Base-by-base conservation (phyloP, 345 rosid genomes). In the Populus nigra region DNA sequence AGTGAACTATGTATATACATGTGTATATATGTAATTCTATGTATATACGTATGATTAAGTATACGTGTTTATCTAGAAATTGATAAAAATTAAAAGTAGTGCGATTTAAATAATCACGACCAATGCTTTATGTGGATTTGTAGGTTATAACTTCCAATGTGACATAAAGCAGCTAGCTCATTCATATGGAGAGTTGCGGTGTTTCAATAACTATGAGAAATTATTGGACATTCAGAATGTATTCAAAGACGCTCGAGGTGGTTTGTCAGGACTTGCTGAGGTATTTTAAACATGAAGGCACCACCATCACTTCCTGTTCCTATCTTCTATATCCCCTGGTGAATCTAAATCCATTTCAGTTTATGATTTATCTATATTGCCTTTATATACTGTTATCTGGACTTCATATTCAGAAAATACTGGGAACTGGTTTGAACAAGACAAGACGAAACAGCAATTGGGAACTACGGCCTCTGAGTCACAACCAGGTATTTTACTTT, bases 391-490 rank as follows among this genome's bases (percentile, higher is more conserved):
- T 72, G 17, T 73, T 68, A 23, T 63, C 23, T 67, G 20, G 39
- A 65, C 74, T 68, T 65, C 41, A 49, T 57, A 65, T 77, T 23
- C 74, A 95, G 98, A 92, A 91, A 92, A 87, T 95, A 82, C 80
- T 93, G 80, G 99, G 99, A 79, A 96, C 82, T 27, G 89, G 96
- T 79, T 84, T 96, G 87, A 96, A 92, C 84, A 96, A 96, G 86
- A 91, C 96, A 41, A 92, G 96, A 79, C 88, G 92, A 74, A 92
- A 92, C 77, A 89, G 96, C 81, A 78, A 95, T 82, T 95, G 99
- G 99, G 97, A 93, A 84, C 86, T 86, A 73, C 84, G 98, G 20
- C 99, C 99, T 68, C 87, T 95, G 86, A 88, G 83, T 49, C 87
- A 50, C 85, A 87, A 91, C 81, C 96, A 93, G 96, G 99, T 94